Percentiles rank a stretch among this genome's conserved stretches.
Evolutionary conservation across 2,329 filamentous ascomycete species (phyloP).

Genomic region (Pseudopyrenochaeta lycopersici): DNA sequence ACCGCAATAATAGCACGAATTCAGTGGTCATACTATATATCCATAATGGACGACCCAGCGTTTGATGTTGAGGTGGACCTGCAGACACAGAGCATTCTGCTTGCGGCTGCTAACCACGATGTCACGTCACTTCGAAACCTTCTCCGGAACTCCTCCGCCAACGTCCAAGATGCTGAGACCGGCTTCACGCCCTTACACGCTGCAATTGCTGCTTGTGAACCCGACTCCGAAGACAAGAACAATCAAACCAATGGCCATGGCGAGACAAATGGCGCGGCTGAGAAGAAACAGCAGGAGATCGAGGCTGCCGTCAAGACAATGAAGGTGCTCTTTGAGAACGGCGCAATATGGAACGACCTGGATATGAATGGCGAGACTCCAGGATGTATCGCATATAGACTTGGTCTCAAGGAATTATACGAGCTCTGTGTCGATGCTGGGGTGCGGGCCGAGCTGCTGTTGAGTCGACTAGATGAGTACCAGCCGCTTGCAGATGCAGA

Average conservation of each 20-base stretch:
- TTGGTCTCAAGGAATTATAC: conserved; percentile 78
- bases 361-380: conserved; percentile 89
- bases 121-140: conserved; percentile 73
- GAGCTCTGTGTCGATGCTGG: conserved; percentile 87
- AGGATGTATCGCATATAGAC: conserved; percentile 78
- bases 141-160: conserved; percentile 70
- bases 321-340: conserved; percentile 80
- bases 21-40: background rate
- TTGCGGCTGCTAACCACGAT: conserved; percentile 74
- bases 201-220: conserved; percentile 73
- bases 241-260: conserved; percentile 41
- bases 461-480: conserved; percentile 84
- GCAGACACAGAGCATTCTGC: conserved; percentile 67
- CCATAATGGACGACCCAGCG: conserved; percentile 43
- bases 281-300: conserved; percentile 46
- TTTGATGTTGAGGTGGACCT: conserved; percentile 54
- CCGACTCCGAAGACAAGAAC: conserved; percentile 40
- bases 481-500: conserved; percentile 72
- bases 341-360: conserved; percentile 97
- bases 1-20: background rate
- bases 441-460: conserved; percentile 86
- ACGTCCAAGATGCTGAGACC: conserved; percentile 83
- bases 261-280: conserved; percentile 31
- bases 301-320: conserved; percentile 72
- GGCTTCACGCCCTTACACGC: conserved; percentile 90